Percentiles rank a stretch among this genome's conserved stretches.
Conservation (phyloP, 1,284 basidiomycete species). For the Ceratorhiza oryzae-sativae region DNA sequence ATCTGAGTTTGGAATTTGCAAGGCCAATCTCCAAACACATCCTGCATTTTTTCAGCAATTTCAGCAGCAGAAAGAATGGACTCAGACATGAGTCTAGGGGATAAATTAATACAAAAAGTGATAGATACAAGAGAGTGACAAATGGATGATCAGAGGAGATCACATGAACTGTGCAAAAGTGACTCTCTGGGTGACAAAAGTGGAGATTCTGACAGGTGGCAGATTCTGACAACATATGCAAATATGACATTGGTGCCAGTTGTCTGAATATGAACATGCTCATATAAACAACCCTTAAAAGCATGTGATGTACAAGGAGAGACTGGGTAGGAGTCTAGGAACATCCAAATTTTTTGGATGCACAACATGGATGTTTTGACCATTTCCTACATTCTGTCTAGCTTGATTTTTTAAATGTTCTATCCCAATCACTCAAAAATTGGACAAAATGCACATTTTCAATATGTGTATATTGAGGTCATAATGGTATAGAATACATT, state of each 20-base stretch:
- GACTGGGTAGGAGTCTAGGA: no score
- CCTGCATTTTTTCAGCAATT: neutral
- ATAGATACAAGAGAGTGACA: neutral
- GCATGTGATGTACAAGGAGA: no score
- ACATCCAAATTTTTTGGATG: no score
- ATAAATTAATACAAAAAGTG: no score
- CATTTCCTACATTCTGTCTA: no score
- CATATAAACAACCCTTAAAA: no score
- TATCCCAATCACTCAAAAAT: no score
- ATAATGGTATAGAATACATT: no score
- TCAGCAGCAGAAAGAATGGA: neutral
- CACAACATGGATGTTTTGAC: no score
- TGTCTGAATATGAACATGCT: conserved; percentile 1
- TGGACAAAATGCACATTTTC: no score
- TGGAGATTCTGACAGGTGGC: neutral
- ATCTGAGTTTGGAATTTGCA: conserved; percentile 3
- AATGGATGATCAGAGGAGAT: neutral
- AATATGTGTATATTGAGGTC: no score
- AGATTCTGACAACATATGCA: neutral
- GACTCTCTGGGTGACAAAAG: neutral
- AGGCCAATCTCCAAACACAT: neutral
- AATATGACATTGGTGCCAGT: conserved; percentile 1
- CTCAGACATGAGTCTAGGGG: neutral
- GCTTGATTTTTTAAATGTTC: no score
- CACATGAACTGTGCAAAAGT: neutral